These are phyloP conservation scores for Torrubiella hemipterigena DNA, from an alignment of 2,329 filamentous ascomycete genomes.

Conservation along the genomic window DNA sequence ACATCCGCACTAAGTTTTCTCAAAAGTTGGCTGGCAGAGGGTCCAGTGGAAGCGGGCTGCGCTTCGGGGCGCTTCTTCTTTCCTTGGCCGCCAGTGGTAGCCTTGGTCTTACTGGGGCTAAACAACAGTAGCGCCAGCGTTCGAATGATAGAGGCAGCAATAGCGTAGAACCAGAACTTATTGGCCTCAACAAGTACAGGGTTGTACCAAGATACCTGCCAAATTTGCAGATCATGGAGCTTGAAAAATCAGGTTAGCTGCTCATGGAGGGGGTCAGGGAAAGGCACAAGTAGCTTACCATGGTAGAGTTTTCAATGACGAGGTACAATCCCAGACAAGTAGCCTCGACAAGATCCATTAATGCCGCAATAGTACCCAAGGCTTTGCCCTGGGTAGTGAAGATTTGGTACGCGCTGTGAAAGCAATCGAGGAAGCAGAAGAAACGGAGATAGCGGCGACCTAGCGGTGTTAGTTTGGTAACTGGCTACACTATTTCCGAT, in stretches of 20 bases:
- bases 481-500: neutral
- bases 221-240: slow-evolving; percentile 6
- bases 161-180: slow-evolving; percentile 8
- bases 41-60: neutral
- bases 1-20: slow-evolving; percentile 2
- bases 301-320: slow-evolving; percentile 5
- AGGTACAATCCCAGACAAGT: slow-evolving; percentile 6
- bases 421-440: slow-evolving; percentile 4
- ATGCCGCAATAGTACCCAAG: neutral
- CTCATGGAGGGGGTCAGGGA: no score
- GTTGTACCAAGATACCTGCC: slow-evolving; percentile 5
- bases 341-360: slow-evolving; percentile 4
- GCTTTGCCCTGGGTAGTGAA: neutral
- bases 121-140: neutral
- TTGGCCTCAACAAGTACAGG: slow-evolving; percentile 6
- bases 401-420: slow-evolving; percentile 2
- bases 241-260: no score
- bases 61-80: neutral
- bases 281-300: no score
- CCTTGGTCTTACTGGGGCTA: neutral
- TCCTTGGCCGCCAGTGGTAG: neutral
- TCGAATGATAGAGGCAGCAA: slow-evolving; percentile 4
- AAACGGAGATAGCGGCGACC: slow-evolving; percentile 5
- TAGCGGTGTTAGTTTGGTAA: neutral
- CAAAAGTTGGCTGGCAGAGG: neutral